phyloP scores from a whole-genome alignment of 1,284 basidiomycete species.

The Trichosporon ovoides region DNA sequence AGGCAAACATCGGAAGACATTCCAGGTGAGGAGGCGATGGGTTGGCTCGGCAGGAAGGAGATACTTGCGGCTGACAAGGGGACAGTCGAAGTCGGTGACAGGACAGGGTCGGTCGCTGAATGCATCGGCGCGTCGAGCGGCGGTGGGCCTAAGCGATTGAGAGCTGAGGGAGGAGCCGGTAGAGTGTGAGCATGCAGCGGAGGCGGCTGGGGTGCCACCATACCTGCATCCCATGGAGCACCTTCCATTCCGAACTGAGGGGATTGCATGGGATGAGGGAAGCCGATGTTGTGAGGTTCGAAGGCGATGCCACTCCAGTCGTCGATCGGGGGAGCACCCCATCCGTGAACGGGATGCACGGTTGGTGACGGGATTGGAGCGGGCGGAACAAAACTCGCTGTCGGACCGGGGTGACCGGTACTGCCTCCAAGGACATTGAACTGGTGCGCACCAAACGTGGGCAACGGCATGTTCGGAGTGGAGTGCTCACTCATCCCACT shows the following conservation, averaged over 20 bases:
- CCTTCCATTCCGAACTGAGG: neutral
- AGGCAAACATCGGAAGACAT: neutral
- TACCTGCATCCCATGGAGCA: neutral
- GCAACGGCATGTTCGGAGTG: neutral
- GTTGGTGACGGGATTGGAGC: neutral
- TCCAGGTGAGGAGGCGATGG: neutral
- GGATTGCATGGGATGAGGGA: neutral
- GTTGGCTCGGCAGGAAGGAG: neutral
- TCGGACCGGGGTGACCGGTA: neutral
- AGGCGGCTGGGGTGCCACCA: neutral
- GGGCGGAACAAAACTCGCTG: neutral
- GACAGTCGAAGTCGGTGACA: neutral
- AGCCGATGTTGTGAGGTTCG: neutral
- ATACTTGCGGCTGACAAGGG: neutral
- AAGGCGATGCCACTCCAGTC: neutral
- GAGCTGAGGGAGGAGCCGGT: neutral
- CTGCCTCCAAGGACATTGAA: neutral
- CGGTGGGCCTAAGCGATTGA: neutral
- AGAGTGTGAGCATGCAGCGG: neutral
- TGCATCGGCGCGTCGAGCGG: neutral
- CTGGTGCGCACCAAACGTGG: neutral
- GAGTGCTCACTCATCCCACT: neutral
- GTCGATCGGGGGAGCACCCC: neutral
- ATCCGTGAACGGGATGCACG: neutral
- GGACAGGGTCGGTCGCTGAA: neutral